Percentiles rank a stretch among this genome's conserved stretches.
Evolutionary conservation across 2,329 filamentous ascomycete genomes (phyloP).

Genomic region (Graphilbum sp.): DNA sequence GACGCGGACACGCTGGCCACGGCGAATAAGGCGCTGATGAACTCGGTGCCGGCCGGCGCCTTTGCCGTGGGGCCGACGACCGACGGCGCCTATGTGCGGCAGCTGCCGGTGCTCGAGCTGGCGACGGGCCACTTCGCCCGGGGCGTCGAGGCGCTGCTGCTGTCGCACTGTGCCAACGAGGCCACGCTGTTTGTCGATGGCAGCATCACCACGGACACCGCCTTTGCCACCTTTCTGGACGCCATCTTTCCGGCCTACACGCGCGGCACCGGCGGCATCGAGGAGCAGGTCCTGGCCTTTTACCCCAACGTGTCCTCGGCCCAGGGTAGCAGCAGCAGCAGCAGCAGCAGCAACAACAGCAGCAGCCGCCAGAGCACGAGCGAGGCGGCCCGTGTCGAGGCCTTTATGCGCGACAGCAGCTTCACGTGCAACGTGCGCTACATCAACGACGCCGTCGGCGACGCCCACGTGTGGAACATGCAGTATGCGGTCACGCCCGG

Average conservation of each 20-base stretch:
- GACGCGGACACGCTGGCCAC: slow-evolving; percentile 10
- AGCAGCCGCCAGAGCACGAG: slow-evolving; percentile 7
- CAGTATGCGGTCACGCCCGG: slow-evolving; percentile 24
- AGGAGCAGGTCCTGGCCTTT: slow-evolving; percentile 13
- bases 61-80: slow-evolving; percentile 17
- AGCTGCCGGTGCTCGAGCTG: slow-evolving; percentile 16
- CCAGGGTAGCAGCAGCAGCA: too few species aligned
- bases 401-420: slow-evolving; percentile 17
- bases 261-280: slow-evolving; percentile 11
- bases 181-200: slow-evolving; percentile 15
- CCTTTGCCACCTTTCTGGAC: slow-evolving; percentile 17
- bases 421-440: slow-evolving; percentile 21
- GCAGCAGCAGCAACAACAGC: background rate
- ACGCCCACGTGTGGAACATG: slow-evolving; percentile 20
- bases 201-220: slow-evolving; percentile 14
- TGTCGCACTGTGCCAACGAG: slow-evolving; percentile 17
- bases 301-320: too few species aligned
- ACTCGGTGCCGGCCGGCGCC: slow-evolving; percentile 12
- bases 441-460: slow-evolving; percentile 20
- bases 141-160: slow-evolving; percentile 13
- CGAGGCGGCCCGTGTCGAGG: slow-evolving; percentile 15
- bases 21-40: slow-evolving; percentile 15
- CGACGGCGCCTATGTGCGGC: slow-evolving; percentile 17
- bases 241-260: slow-evolving; percentile 18
- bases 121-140: slow-evolving; percentile 14